Evolutionary conservation across 495 filamentous ascomycete species (phyloP).

Genomic region (Penicillium parvum): DNA sequence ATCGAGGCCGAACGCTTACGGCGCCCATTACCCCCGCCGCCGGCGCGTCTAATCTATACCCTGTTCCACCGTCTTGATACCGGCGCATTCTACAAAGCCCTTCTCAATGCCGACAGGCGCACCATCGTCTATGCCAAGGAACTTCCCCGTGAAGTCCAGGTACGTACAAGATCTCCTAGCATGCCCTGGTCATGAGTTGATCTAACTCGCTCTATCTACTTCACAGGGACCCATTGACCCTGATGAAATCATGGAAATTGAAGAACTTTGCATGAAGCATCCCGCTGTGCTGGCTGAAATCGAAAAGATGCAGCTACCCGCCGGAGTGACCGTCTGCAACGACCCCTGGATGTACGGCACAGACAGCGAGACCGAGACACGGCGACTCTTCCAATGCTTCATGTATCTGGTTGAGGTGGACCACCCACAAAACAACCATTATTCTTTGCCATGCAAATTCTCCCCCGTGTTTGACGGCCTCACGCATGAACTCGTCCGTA

Average conservation of each 20-base stretch:
- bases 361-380: slow-evolving; percentile 30
- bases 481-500: slow-evolving; percentile 57
- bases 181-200: background rate
- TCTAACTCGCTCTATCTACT: slow-evolving; percentile 6
- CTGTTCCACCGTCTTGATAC: slow-evolving; percentile 38
- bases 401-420: slow-evolving; percentile 41
- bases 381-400: slow-evolving; percentile 43
- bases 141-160: slow-evolving; percentile 38
- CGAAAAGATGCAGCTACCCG: slow-evolving; percentile 38
- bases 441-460: slow-evolving; percentile 73
- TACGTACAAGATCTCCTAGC: slow-evolving; percentile 6
- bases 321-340: slow-evolving; percentile 40
- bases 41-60: slow-evolving; percentile 36
- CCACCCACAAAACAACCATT: slow-evolving; percentile 60
- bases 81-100: slow-evolving; percentile 36
- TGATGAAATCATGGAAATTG: slow-evolving; percentile 39
- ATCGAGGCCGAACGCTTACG: slow-evolving; percentile 37
- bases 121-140: slow-evolving; percentile 35
- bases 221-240: slow-evolving; percentile 36
- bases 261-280: slow-evolving; percentile 37
- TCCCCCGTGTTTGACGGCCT: slow-evolving; percentile 68
- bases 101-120: slow-evolving; percentile 33
- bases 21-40: slow-evolving; percentile 28
- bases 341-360: slow-evolving; percentile 48
- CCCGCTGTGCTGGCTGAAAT: slow-evolving; percentile 40